These are phyloP conservation scores for Arctium minus DNA, from an alignment of 129 eudicot species.

Conservation along the genomic window DNA sequence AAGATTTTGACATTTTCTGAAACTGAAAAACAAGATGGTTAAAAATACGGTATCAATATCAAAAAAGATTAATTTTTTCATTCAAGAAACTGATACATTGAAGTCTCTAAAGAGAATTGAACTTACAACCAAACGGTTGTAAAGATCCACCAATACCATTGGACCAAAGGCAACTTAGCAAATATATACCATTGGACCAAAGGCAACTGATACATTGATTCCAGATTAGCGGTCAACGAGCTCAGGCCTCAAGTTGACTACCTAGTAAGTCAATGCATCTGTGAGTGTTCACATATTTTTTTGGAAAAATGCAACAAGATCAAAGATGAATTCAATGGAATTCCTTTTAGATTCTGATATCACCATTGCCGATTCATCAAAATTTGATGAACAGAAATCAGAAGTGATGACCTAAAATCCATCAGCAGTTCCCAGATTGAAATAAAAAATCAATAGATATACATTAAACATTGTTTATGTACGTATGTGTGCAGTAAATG, in stretches of 20 bases:
- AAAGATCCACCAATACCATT: no score
- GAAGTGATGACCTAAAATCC: background rate
- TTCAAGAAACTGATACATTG: no score
- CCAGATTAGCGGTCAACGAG: constrained; percentile 32
- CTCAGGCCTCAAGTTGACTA: constrained; percentile 27
- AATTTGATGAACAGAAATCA: background rate
- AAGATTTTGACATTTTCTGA: no score
- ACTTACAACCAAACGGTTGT: no score
- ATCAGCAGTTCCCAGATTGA: background rate
- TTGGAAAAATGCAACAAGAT: background rate
- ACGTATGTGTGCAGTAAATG: background rate
- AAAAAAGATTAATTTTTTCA: no score
- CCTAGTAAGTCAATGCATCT: constrained; percentile 31
- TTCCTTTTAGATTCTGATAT: background rate
- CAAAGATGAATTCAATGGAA: background rate
- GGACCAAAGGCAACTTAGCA: no score
- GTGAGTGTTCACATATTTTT: constrained; percentile 1
- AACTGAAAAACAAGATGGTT: no score
- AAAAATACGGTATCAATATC: no score
- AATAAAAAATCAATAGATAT: background rate
- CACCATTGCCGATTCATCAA: background rate
- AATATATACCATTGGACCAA: no score
- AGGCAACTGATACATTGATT: background rate
- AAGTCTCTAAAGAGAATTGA: no score
- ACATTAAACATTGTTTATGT: background rate